These are phyloP conservation scores for Colletotrichum theobromicola DNA, from an alignment of 2,329 filamentous ascomycete species.

Conservation along the genomic window DNA sequence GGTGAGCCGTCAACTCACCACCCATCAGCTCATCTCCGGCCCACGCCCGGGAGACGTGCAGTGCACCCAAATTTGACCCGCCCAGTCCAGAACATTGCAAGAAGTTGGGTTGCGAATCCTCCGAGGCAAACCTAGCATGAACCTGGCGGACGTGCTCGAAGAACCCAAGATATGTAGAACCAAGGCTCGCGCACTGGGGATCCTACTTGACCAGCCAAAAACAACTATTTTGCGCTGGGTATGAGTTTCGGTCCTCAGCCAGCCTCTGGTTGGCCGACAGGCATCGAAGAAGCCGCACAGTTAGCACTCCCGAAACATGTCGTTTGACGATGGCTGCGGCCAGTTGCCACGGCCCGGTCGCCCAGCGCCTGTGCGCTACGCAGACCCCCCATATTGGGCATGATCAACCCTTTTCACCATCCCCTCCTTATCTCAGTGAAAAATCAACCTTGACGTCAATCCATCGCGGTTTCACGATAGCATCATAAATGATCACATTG, in stretches of 20 bases:
- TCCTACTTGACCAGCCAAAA: not conserved
- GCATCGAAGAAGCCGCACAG: not conserved
- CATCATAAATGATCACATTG: not conserved
- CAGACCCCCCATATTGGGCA: not conserved
- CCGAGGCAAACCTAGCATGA: not conserved
- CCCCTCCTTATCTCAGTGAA: not conserved
- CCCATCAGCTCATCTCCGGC: slow-evolving; percentile 4
- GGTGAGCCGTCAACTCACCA: not conserved
- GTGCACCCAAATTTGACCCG: not conserved
- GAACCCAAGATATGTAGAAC: not conserved
- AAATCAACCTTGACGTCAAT: not conserved
- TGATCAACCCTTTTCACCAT: not conserved
- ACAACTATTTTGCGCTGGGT: not conserved
- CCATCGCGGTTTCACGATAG: slow-evolving; percentile 2
- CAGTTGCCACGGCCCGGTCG: not conserved
- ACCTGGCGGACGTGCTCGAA: not conserved
- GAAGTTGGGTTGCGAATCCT: not conserved
- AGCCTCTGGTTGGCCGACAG: not conserved
- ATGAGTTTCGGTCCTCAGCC: not conserved
- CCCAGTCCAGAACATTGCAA: not conserved
- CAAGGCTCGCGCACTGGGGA: not conserved
- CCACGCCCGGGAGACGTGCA: not conserved
- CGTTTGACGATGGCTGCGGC: slow-evolving; percentile 9
- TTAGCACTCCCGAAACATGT: not conserved
- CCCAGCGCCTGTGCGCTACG: slow-evolving; percentile 1